These are phyloP conservation scores for Dysphania ambrosioides DNA, from an alignment of 148 eudicot species.

Conservation along the genomic window DNA sequence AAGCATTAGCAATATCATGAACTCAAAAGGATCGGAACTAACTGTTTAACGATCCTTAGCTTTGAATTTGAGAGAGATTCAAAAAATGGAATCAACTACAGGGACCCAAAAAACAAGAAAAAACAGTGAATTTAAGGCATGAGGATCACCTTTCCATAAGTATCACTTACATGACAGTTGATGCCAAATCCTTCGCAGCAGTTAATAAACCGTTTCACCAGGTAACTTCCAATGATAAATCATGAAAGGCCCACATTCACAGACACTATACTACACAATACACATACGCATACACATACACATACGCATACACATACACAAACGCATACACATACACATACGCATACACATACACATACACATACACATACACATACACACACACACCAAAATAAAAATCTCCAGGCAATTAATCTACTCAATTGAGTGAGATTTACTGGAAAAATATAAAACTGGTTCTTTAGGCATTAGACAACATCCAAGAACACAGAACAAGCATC, in stretches of 20 bases:
- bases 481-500: not conserved
- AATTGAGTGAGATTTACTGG: not conserved
- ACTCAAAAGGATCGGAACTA: constrained; percentile 20
- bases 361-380: no score
- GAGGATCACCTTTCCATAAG: constrained; percentile 6
- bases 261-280: not conserved
- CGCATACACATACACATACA: no score
- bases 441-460: not conserved
- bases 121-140: not conserved
- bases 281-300: no score
- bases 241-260: not conserved
- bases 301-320: no score
- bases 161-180: not conserved
- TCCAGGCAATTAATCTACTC: not conserved
- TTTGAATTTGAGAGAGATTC: constrained; percentile 79
- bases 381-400: no score
- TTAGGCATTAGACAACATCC: not conserved
- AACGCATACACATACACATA: no score
- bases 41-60: constrained; percentile 86
- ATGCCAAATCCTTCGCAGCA: not conserved
- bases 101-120: constrained; percentile 48
- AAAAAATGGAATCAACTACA: constrained; percentile 62
- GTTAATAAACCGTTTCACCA: no score
- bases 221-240: not conserved
- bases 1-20: constrained; percentile 8